Base-by-base conservation (phyloP, 495 filamentous ascomycete genomes). In the Hypoxylon fuscum region DNA sequence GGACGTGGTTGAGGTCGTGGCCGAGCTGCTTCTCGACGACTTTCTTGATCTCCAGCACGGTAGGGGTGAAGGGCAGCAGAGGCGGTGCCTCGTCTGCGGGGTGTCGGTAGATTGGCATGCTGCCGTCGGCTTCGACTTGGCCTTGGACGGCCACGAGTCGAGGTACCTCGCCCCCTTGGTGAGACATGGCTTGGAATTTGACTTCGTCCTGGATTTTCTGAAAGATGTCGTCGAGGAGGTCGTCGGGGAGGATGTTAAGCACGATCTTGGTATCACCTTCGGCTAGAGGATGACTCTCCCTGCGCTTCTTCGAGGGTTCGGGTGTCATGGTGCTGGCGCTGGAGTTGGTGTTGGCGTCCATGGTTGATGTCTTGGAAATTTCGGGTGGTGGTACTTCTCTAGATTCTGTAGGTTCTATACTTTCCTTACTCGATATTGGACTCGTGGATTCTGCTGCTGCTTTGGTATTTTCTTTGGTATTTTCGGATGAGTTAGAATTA, bases 81-180 rank as follows among this genome's bases (percentile, higher is more conserved):
- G 90, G 89, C 0, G 93, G 91, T 5, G 91, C 91, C 67, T 97
- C 91, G 71, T 98, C 95, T 0, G 91, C 85, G 20, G 95, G 95
- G 74, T 98, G 95, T 2, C 95, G 90, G 70, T 98, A 98, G 32
- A 98, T 85, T 9, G 95, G 95, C 68, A 90, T 88, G 55, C 83
- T 88, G 48, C 92, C 92, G 67, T 96, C 90, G 2, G 82, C 69
- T 43, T 75, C 80, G 43, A 91, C 76, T 23, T 82, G 78, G 5
- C 93, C 96, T 72, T 98, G 92, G 7, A 96, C 92, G 32, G 92
- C 91, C 29, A 98, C 91, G n/a, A 97, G 85, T 34, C 95, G 86
- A 27, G 95, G 95, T 2, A 98, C 95, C 66, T 95, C 89, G 11
- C 95, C 95, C 25, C 91, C 90, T 45, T 92, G 84, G 69, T 97